These are phyloP conservation scores for Alloascoidea hylecoeti DNA, from an alignment of 805 yeast genomes.

Conservation along the genomic window DNA sequence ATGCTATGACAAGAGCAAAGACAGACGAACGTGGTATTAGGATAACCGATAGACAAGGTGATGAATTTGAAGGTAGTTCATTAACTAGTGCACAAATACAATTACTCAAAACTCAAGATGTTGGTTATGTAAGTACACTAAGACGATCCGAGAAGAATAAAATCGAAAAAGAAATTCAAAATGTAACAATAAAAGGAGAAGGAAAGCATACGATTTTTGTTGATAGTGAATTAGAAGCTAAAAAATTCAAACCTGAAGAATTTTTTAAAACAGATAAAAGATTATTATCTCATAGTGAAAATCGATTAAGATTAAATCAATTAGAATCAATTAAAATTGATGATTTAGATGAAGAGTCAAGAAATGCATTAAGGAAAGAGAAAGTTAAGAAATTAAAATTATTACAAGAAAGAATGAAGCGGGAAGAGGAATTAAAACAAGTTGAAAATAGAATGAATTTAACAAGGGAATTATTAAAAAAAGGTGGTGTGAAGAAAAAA, in stretches of 20 bases:
- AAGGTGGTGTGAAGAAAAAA: constrained; percentile 73
- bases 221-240: constrained; percentile 40
- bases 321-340: constrained; percentile 19
- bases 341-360: constrained; percentile 14
- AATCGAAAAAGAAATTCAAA: constrained; percentile 37
- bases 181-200: constrained; percentile 21
- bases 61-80: constrained; percentile 12
- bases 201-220: constrained; percentile 85
- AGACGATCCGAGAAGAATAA: constrained; percentile 55
- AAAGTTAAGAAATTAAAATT: constrained; percentile 47
- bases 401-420: constrained; percentile 50
- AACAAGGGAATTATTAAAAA: constrained; percentile 82
- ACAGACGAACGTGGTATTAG: constrained; percentile 63
- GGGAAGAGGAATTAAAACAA: constrained; percentile 51
- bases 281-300: constrained; percentile 50
- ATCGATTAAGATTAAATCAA: constrained; percentile 53
- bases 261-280: constrained; percentile 60
- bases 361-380: constrained; percentile 26
- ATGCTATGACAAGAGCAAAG: constrained; percentile 67
- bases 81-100: constrained; percentile 67
- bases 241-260: constrained; percentile 45
- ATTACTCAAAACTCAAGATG: constrained; percentile 81
- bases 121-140: constrained; percentile 69
- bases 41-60: constrained; percentile 41
- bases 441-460: constrained; percentile 63